Conservation (phyloP, 768 basidiomycete genomes). For the Amanita brunnescens region DNA sequence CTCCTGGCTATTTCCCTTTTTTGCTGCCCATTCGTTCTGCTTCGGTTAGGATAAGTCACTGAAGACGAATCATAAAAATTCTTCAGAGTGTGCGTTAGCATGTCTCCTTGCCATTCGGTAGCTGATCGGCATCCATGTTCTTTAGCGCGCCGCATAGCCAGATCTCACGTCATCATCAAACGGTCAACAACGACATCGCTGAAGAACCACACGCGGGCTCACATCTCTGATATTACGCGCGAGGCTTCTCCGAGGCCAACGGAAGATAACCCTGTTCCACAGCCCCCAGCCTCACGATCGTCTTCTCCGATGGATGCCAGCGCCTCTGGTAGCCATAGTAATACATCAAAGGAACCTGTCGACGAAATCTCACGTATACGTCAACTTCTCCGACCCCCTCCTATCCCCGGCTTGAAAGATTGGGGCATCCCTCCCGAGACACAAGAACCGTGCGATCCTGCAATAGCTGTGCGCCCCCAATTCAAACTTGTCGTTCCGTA, state of each 20-base stretch:
- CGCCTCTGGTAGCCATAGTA: conserved; percentile 12
- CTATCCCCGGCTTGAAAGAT: conserved; percentile 54
- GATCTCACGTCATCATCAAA: conserved; percentile 55
- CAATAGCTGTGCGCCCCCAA: conserved; percentile 41
- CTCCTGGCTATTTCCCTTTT: conserved; percentile 50
- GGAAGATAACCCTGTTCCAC: background rate
- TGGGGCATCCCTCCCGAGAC: conserved; percentile 72
- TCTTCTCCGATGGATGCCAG: conserved; percentile 5
- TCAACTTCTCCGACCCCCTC: conserved; percentile 48
- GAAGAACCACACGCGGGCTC: conserved; percentile 42
- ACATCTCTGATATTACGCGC: conserved; percentile 33
- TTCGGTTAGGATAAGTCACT: conserved; percentile 56
- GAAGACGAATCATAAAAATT: conserved; percentile 26
- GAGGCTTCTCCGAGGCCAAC: conserved; percentile 5
- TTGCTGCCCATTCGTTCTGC: conserved; percentile 47
- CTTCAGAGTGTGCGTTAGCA: conserved; percentile 33
- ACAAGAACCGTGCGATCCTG: conserved; percentile 47
- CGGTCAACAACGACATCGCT: conserved; percentile 35
- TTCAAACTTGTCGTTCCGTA: background rate
- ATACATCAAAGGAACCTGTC: conserved; percentile 16
- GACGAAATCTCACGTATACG: conserved; percentile 51
- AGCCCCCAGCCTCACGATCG: background rate
- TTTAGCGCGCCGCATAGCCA: conserved; percentile 33
- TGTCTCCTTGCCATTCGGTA: conserved; percentile 9
- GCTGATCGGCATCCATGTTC: background rate